These are phyloP conservation scores for Mortierella claussenii DNA, from an alignment of 192 early-diverging fungal genomes.

Conservation along the genomic window DNA sequence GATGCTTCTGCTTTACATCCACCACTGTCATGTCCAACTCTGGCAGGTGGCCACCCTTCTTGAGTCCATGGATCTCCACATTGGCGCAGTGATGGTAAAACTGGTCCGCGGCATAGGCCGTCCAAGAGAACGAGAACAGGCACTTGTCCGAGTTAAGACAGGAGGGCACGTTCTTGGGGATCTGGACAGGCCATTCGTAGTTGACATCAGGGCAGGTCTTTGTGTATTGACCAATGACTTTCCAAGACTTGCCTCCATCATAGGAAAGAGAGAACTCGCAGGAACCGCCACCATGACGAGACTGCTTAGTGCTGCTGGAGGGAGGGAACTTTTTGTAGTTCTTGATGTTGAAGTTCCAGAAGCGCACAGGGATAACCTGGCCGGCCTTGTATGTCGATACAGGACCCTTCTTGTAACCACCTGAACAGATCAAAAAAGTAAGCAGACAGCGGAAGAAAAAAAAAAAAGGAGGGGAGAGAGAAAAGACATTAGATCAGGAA, in stretches of 20 bases:
- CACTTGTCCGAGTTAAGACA: constrained; percentile 43
- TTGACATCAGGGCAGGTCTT: constrained; percentile 54
- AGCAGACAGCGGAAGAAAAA: neutral
- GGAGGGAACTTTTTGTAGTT: constrained; percentile 38
- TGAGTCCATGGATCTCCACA: constrained; percentile 61
- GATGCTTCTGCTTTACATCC: constrained; percentile 1
- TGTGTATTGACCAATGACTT: constrained; percentile 45
- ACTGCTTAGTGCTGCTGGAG: constrained; percentile 39
- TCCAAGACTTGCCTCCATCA: constrained; percentile 67
- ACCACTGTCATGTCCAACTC: constrained; percentile 11
- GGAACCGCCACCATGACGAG: constrained; percentile 70
- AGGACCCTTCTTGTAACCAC: constrained; percentile 47
- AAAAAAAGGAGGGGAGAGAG: neutral
- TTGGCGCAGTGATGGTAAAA: constrained; percentile 81
- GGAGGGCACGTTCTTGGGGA: constrained; percentile 45
- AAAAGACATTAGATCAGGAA: neutral
- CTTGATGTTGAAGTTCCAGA: constrained; percentile 50
- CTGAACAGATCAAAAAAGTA: neutral
- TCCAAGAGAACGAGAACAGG: constrained; percentile 70
- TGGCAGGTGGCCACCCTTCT: constrained; percentile 23
- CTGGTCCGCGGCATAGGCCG: constrained; percentile 73
- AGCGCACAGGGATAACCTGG: constrained; percentile 55
- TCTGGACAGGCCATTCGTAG: constrained; percentile 52
- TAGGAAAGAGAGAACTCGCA: constrained; percentile 74
- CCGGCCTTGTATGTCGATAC: constrained; percentile 62